Evolutionary conservation across 2,329 filamentous ascomycete genomes (phyloP).

Genomic region (Exophiala sideris): DNA sequence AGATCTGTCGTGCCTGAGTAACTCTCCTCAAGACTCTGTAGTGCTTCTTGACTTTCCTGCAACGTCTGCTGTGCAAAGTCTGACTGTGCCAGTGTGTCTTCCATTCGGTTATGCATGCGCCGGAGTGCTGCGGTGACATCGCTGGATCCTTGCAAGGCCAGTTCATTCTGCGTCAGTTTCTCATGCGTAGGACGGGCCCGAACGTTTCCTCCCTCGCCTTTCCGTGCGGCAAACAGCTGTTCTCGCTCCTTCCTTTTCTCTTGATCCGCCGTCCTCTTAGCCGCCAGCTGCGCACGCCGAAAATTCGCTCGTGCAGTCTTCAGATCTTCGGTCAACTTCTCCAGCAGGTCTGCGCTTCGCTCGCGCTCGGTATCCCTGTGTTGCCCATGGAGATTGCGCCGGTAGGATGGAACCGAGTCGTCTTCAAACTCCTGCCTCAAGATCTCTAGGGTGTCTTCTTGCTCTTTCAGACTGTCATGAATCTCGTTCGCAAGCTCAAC

Average conservation of each 20-base stretch:
- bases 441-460: conserved; percentile 80
- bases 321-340: conserved; percentile 67
- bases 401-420: conserved; percentile 9
- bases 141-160: conserved; percentile 69
- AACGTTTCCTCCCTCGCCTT: conserved; percentile 14
- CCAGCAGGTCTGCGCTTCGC: conserved; percentile 63
- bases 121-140: conserved; percentile 83
- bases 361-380: conserved; percentile 53
- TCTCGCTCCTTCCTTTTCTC: conserved; percentile 75
- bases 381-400: conserved; percentile 4
- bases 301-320: conserved; percentile 66
- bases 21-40: conserved; percentile 74
- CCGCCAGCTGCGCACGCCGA: conserved; percentile 75
- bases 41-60: conserved; percentile 61
- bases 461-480: conserved; percentile 69
- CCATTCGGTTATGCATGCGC: conserved; percentile 82
- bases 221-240: conserved; percentile 62
- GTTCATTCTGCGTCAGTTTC: conserved; percentile 65
- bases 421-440: conserved; percentile 75
- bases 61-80: conserved; percentile 88
- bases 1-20: conserved; percentile 78
- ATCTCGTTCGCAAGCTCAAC: conserved; percentile 78
- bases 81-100: conserved; percentile 77
- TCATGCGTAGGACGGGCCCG: conserved; percentile 36
- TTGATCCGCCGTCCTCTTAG: conserved; percentile 69